Conservation (phyloP, 331 rosid species). For the Ulmus americana region DNA sequence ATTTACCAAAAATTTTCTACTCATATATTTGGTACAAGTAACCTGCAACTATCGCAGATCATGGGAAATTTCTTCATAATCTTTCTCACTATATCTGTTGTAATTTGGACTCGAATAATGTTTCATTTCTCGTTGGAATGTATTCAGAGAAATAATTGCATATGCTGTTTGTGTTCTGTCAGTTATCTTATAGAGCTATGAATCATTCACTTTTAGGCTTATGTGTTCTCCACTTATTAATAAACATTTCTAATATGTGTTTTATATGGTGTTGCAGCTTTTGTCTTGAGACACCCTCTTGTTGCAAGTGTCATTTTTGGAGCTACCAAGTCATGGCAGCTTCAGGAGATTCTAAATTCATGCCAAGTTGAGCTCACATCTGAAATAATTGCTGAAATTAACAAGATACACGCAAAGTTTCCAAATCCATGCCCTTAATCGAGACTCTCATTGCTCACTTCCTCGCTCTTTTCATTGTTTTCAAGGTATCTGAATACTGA, state of each 20-base stretch:
- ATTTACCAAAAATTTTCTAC: too few species aligned
- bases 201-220: too few species aligned
- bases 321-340: constrained; percentile 76
- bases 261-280: constrained; percentile 45
- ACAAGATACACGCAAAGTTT: constrained; percentile 56
- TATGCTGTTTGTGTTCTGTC: not conserved
- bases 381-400: constrained; percentile 49
- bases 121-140: too few species aligned
- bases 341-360: constrained; percentile 52
- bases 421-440: constrained; percentile 84
- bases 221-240: too few species aligned
- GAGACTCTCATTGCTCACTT: not conserved
- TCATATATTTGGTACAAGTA: too few species aligned
- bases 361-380: constrained; percentile 52
- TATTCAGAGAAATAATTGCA: not conserved
- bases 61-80: too few species aligned
- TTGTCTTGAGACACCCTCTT: constrained; percentile 79
- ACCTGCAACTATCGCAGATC: too few species aligned
- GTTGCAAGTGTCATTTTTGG: constrained; percentile 80
- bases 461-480: too few species aligned
- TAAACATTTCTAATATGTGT: not conserved
- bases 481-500: too few species aligned
- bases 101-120: too few species aligned
- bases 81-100: too few species aligned
- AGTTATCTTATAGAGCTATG: too few species aligned